Evolutionary conservation across 2,329 filamentous ascomycete genomes (phyloP).

Genomic region (Aspergillus hiratsukae): DNA sequence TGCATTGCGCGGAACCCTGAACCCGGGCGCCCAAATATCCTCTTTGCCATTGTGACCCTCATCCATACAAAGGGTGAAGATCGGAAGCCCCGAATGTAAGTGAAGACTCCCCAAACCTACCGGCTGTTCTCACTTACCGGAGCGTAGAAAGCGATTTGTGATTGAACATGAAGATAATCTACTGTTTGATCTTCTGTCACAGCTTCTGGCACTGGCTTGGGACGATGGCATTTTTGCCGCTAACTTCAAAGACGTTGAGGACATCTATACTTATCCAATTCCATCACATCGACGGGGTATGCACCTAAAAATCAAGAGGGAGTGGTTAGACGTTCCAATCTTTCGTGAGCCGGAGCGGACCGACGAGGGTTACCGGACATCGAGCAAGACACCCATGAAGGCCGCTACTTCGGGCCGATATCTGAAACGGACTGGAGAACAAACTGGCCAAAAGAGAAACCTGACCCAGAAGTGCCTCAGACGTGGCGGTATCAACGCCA

Average conservation of each 20-base stretch:
- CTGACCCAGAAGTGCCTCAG: conserved; percentile 15
- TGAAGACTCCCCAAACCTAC: background rate
- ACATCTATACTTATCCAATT: conserved; percentile 19
- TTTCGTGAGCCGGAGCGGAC: conserved; percentile 13
- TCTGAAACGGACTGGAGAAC: conserved; percentile 11
- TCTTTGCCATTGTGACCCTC: conserved; percentile 14
- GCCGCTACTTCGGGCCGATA: conserved; percentile 9
- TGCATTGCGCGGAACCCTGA: conserved; percentile 14
- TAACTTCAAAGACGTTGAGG: conserved; percentile 5
- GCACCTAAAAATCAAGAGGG: conserved; percentile 15
- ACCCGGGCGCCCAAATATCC: conserved; percentile 7
- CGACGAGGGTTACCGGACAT: conserved; percentile 12
- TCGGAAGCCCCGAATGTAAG: conserved; percentile 17
- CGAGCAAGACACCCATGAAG: conserved; percentile 8
- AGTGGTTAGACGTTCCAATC: conserved; percentile 12
- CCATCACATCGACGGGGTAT: conserved; percentile 9
- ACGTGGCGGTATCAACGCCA: conserved; percentile 14
- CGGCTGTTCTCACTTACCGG: conserved; percentile 1
- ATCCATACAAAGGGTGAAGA: conserved; percentile 19
- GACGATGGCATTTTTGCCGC: conserved; percentile 13
- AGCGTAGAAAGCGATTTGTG: conserved; percentile 17
- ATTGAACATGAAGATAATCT: conserved; percentile 15
- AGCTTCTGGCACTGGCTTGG: conserved; percentile 12
- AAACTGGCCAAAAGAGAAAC: conserved; percentile 6
- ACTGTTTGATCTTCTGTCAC: conserved; percentile 13